A percentile compares a stretch with the other conserved stretches of the same genome.
Evolutionary conservation across 257 asterid genomes (phyloP).

Genomic region (Henckelia pumila): DNA sequence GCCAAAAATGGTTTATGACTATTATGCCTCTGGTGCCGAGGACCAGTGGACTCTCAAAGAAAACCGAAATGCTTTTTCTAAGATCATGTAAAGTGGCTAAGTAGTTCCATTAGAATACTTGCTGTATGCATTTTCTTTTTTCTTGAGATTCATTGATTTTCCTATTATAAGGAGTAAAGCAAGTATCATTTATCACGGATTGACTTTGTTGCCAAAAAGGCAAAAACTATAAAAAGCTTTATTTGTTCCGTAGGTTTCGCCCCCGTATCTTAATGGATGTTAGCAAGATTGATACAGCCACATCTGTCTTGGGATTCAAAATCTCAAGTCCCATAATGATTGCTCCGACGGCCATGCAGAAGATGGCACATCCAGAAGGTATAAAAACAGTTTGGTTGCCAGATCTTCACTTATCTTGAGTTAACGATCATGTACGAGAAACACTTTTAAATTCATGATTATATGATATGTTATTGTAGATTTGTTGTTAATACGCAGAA

Average conservation of each 20-base stretch:
- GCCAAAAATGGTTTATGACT: constrained; percentile 71
- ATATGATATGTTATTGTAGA: neutral
- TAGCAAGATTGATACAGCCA: constrained; percentile 56
- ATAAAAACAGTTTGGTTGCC: constrained; percentile 10
- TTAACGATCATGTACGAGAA: neutral
- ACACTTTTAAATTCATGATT: neutral
- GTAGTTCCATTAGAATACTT: neutral
- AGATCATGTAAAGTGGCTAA: constrained; percentile 50
- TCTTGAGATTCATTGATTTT: neutral
- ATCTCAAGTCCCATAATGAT: constrained; percentile 90
- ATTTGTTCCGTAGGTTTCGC: constrained; percentile 49
- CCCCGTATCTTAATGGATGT: constrained; percentile 87
- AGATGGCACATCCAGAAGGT: constrained; percentile 96
- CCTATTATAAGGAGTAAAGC: neutral
- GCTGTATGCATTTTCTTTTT: neutral
- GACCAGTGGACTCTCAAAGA: constrained; percentile 76
- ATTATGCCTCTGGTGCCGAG: constrained; percentile 72
- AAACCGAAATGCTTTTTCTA: constrained; percentile 59
- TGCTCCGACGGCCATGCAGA: constrained; percentile 93
- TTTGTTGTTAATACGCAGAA: neutral
- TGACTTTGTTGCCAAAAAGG: neutral
- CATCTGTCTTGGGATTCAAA: constrained; percentile 59
- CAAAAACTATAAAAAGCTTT: neutral
- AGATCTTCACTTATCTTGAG: constrained; percentile 9
- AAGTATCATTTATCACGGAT: neutral